Evolutionary conservation across 169 alveolate genomes (phyloP).

Genomic region (Plasmodium coatneyi): DNA sequence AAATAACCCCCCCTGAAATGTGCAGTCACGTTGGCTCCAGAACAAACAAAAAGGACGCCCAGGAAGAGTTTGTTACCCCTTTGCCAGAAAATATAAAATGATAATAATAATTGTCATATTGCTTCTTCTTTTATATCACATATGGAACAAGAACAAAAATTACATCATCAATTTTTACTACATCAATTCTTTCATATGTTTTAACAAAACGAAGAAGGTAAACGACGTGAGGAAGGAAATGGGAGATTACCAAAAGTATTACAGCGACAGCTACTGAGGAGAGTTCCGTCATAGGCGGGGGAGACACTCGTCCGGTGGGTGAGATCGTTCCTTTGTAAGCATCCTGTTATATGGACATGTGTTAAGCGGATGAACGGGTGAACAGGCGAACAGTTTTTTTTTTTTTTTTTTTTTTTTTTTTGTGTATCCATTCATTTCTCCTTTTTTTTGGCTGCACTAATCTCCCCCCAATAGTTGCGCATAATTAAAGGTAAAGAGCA

Average conservation of each 20-base stretch:
- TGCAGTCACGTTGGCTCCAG: background rate
- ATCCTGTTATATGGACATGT: background rate
- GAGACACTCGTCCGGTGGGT: background rate
- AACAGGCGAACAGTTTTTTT: background rate
- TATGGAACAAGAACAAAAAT: conserved; percentile 75
- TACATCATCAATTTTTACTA: conserved; percentile 66
- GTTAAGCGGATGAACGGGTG: background rate
- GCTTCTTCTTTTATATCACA: conserved; percentile 69
- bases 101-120: conserved; percentile 56
- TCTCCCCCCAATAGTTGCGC: background rate
- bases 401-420: background rate
- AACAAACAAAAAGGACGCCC: background rate
- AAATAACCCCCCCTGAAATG: background rate
- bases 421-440: background rate
- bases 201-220: conserved; percentile 36
- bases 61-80: no score
- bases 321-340: background rate
- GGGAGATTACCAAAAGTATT: conserved; percentile 40
- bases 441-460: background rate
- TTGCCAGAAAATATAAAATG: conserved; percentile 27
- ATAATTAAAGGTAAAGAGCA: background rate
- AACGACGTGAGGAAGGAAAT: conserved; percentile 65
- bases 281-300: background rate
- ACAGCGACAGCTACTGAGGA: conserved; percentile 40
- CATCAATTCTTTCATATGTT: conserved; percentile 61